Evolutionary conservation across 2,329 filamentous ascomycete genomes (phyloP).

Genomic region (Capronia epimyces): DNA sequence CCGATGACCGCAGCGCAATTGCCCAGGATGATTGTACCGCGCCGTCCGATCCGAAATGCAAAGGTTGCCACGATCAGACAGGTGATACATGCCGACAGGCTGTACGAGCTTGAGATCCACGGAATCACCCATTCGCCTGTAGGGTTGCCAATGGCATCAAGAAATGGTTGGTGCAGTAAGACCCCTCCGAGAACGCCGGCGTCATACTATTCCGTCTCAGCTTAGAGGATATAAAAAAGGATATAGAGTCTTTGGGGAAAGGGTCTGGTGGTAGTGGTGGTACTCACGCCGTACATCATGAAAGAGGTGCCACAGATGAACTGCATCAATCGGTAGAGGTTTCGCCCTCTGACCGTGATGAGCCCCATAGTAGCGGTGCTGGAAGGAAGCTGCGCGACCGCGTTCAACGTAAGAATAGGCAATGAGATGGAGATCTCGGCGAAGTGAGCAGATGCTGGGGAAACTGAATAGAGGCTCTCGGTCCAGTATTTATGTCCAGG

Average conservation of each 20-base stretch:
- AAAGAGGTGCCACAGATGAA: constrained; percentile 31
- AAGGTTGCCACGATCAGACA: constrained; percentile 29
- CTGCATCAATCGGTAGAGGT: constrained; percentile 22
- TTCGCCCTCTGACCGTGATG: constrained; percentile 6
- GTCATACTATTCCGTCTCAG: too few species aligned
- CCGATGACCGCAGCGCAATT: constrained; percentile 31
- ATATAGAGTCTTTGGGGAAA: too few species aligned
- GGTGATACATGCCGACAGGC: constrained; percentile 26
- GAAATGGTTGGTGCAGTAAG: constrained; percentile 31
- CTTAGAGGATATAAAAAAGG: too few species aligned
- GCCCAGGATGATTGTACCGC: constrained; percentile 30
- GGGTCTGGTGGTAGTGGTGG: too few species aligned
- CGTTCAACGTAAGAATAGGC: too few species aligned
- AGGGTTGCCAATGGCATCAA: constrained; percentile 30
- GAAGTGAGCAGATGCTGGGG: too few species aligned
- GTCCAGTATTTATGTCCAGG: too few species aligned
- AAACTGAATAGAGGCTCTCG: too few species aligned
- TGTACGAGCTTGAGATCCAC: constrained; percentile 32
- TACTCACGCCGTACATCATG: constrained; percentile 32
- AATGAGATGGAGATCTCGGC: too few species aligned
- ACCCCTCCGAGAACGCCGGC: constrained; percentile 35
- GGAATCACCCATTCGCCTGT: constrained; percentile 24
- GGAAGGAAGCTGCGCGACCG: too few species aligned
- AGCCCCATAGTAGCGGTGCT: constrained; percentile 2
- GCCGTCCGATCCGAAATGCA: constrained; percentile 29